Evolutionary conservation across 495 filamentous ascomycete genomes (phyloP).

Genomic region (Thozetella sp.): DNA sequence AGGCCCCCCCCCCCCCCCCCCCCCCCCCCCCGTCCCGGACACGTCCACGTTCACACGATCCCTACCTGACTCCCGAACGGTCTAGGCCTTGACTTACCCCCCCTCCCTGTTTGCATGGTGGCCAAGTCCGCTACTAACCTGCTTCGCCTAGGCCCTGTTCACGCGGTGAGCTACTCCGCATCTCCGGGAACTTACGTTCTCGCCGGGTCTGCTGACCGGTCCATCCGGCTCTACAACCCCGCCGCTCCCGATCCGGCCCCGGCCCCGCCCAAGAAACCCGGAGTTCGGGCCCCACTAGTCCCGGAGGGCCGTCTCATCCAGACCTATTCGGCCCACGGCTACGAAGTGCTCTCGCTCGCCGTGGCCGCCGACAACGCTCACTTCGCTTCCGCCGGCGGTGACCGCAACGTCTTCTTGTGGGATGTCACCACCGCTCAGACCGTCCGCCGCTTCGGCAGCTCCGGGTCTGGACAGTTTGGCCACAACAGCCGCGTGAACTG

Average conservation of each 20-base stretch:
- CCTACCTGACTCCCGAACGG: background rate
- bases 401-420: constrained; percentile 90
- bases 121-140: too few relatives aligned
- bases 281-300: constrained; percentile 26
- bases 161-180: constrained; percentile 72
- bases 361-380: constrained; percentile 76
- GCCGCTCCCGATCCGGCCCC: constrained; percentile 25
- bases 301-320: constrained; percentile 66
- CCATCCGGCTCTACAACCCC: constrained; percentile 79
- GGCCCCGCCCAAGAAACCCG: constrained; percentile 1
- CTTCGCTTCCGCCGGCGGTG: constrained; percentile 83
- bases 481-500: constrained; percentile 75
- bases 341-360: constrained; percentile 81
- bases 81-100: background rate
- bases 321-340: constrained; percentile 85
- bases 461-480: constrained; percentile 40
- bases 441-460: constrained; percentile 65
- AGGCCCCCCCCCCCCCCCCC: background rate
- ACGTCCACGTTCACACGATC: background rate
- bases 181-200: constrained; percentile 76
- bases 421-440: constrained; percentile 82
- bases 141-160: constrained; percentile 61
- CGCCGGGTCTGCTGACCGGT: constrained; percentile 83
- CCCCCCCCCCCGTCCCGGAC: background rate
- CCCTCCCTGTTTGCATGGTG: too few relatives aligned